Evolutionary conservation across 2,329 filamentous ascomycete genomes (phyloP), one percentile per base, ranked within the genome.

Genomic region (Alternaria sp.): DNA sequence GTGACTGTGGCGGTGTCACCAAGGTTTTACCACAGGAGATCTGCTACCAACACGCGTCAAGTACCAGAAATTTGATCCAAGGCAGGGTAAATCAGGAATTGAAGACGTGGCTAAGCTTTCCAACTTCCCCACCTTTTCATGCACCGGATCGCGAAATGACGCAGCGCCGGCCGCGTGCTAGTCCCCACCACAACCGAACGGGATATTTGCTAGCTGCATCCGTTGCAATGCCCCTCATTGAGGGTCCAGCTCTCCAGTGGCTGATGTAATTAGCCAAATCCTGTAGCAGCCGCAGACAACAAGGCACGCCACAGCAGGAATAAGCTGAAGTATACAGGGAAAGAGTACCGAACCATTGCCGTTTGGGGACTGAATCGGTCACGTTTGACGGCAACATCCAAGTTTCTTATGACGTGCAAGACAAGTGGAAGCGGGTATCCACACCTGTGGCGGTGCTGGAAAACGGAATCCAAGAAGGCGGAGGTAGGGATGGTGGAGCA

Each of bases 21-120:
- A 28, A 32, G 47, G 18, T 46, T 32, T 59, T 52, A 16, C 49
- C 51, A 42, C n/a, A 53, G 44, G n/a, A 34, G 44, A 51, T 51
- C 34, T 51, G 49, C 49, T 30, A 41, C 49, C 16, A 22, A 38
- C 32, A 51, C 44, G 53, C 44, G 44, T 55, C 52, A 52, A 62
- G 63, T 48, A 32, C 28, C 58, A 39, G 49, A 39, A 55, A 59
- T 62, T 47, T 18, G 36, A 54, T 53, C 38, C 41, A 59, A 55
- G 49, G 22, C 51, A 46, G 32, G 26, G 44, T 56, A 62, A 71
- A 72, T 60, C 67, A 69, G 67, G 69, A 66, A 64, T 57, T 65
- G 61, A 57, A 59, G 61, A 57, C 42, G 57, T 59, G 60, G 61
- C 61, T 68, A 72, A 73, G 69, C 68, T 70, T 72, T 62, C 44